phyloP scores from a whole-genome alignment of 352 stramenopile genomes.

The Phytophthora colocasiae region DNA sequence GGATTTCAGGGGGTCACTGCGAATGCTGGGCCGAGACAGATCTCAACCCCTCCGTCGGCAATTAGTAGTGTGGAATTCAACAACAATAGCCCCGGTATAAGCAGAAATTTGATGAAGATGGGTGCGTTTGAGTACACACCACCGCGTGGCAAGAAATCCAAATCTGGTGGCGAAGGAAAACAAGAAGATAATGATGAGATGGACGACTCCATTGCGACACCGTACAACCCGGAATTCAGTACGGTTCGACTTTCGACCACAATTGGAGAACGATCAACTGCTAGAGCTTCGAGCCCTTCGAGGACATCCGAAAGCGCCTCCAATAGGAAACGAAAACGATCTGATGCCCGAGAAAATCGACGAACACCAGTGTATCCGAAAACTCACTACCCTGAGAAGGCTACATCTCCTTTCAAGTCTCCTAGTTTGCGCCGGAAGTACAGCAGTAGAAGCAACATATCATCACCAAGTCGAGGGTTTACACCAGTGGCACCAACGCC shows the following conservation, averaged over 20 bases:
- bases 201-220: constrained; percentile 46
- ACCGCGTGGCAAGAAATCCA: constrained; percentile 43
- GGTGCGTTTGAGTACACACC: constrained; percentile 82
- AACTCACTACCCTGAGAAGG: constrained; percentile 49
- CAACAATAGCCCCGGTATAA: constrained; percentile 70
- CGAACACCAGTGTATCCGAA: constrained; percentile 51
- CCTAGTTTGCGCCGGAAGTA: constrained; percentile 76
- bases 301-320: constrained; percentile 33
- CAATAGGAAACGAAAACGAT: constrained; percentile 61
- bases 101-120: constrained; percentile 84
- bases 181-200: constrained; percentile 23
- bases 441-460: constrained; percentile 57
- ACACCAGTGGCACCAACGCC: constrained; percentile 27
- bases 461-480: constrained; percentile 47
- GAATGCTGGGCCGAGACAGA: constrained; percentile 29
- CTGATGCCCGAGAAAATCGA: constrained; percentile 27
- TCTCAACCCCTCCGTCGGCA: constrained; percentile 62
- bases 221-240: constrained; percentile 65
- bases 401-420: constrained; percentile 40
- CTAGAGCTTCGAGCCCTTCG: constrained; percentile 8
- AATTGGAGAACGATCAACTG: constrained; percentile 20
- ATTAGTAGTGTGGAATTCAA: constrained; percentile 80
- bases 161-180: constrained; percentile 17
- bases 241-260: constrained; percentile 48
- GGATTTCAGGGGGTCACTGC: constrained; percentile 5